Evolutionary conservation across 1,139 yeast species (phyloP), one percentile per base, ranked within the genome.

Genomic region (Pichia sp.): DNA sequence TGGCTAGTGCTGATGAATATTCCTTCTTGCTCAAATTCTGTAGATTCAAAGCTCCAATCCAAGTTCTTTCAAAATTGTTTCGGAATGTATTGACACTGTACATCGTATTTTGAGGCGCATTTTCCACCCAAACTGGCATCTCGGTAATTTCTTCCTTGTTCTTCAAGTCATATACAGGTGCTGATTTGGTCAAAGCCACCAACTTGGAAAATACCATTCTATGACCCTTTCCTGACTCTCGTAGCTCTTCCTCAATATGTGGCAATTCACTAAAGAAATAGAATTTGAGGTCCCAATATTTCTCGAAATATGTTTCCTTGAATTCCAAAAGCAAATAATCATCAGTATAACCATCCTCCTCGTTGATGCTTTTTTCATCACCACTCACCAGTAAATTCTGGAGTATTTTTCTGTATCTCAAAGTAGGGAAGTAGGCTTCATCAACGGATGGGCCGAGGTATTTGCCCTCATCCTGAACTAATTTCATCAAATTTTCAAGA

Each of bases 241-340:
- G 40, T 6, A 56, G 13, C 49, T 66, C 67, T 7, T 57, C 59
- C 29, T 51, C 15, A 5, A 60, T 62, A 16, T 49, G 53, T 57
- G 45, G 62, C 50, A 58, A 52, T 54, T 76, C 79, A 49, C 76
- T 70, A 64, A 83, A 80, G 59, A 85, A 82, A 64, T 83, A 86
- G 63, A 74, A 84, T 65, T 85, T 89, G 54, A 87, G 71, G 66
- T 87, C 95, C 75, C 85, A 83, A 66, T 76, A 75, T 56, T 75
- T 75, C 38, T 67, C 65, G 63, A 85, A 83, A 57, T 79, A 82
- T 42, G 74, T 75, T 26, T 78, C 82, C 46, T 77, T 66, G 62
- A 88, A 87, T 64, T 86, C 90, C 55, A 79, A 71, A 7, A 85
- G 61, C 30, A 87, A 62, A 54, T 84, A 79, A 64, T 79, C 81